Evolutionary conservation across 768 basidiomycete genomes (phyloP).

Genomic region (Phylloporus sp.): DNA sequence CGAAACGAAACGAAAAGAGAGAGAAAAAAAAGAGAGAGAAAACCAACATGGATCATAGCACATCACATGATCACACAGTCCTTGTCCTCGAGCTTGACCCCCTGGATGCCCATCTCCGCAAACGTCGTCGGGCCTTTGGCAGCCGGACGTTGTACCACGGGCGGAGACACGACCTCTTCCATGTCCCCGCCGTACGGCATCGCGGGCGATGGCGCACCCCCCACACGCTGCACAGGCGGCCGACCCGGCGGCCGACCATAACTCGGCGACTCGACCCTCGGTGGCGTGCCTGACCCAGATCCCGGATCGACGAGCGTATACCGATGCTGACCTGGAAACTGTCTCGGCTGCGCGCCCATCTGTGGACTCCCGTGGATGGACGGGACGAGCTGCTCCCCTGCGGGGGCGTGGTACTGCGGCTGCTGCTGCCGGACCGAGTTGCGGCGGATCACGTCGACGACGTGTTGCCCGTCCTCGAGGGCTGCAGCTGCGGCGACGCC

Average conservation of each 20-base stretch:
- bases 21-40: background rate
- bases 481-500: too few relatives aligned
- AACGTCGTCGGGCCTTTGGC: conserved; percentile 65
- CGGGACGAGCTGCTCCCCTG: too few relatives aligned
- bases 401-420: too few relatives aligned
- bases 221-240: conserved; percentile 28
- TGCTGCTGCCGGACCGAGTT: conserved; percentile 34
- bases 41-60: too few relatives aligned
- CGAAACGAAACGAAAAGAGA: too few relatives aligned
- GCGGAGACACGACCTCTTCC: background rate
- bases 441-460: conserved; percentile 53
- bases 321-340: conserved; percentile 37
- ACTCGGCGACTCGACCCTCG: conserved; percentile 20
- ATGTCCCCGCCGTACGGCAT: conserved; percentile 1
- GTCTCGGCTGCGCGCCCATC: conserved; percentile 14
- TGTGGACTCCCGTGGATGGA: too few relatives aligned
- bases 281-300: conserved; percentile 10
- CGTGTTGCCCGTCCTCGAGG: conserved; percentile 37
- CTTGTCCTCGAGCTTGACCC: conserved; percentile 71
- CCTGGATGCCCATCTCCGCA: conserved; percentile 89
- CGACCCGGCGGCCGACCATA: conserved; percentile 29
- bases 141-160: conserved; percentile 6
- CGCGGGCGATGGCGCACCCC: conserved; percentile 16
- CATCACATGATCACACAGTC: conserved; percentile 84
- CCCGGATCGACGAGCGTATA: conserved; percentile 47